Evolutionary conservation across 495 filamentous ascomycete genomes (phyloP), one percentile per base, ranked within the genome.

Genomic region (Xylaria castorea): DNA sequence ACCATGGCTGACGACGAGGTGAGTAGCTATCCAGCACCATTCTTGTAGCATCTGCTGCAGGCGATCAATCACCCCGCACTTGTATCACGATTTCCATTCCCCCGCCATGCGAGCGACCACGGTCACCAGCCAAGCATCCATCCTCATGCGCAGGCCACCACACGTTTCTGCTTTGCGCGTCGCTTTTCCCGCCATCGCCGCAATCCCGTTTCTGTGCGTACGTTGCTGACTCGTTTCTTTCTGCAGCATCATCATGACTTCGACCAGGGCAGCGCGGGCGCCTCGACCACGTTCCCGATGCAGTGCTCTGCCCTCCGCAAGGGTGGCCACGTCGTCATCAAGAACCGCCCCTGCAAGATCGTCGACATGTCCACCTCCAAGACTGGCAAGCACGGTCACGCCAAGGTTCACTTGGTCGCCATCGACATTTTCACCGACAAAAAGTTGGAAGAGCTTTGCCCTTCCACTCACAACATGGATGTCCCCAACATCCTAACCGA

Each of bases 381-480:
- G 94, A 99, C 96, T 74, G 96, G 96, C 84, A 99, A 99, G 93
- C 96, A 99, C 92, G 96, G 96, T 84, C 96, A 99, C 92, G 96
- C 96, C 84, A 99, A 99, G 92, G 96, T 98, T 82, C 94, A 99
- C 88, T 85, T 99, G 73, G 91, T 97, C 79, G 96, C 93, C 81
- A 90, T 95, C 82, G 96, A 99, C 82, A 98, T 99, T 88, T 99
- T 99, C 89, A 99, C 94, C 73, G 89, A 89, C 89, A 98, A 98
- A 93, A 99, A 99, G 90, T 87, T 96, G 72, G 96, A 99, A 89
- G 96, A 99, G 85, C 92, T 99, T 71, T 98, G 92, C 86, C 96
- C 96, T 73, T 98, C 96, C 83, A 99, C 96, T 90, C 96, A 99
- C 91, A 98, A 98, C 90, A 99, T 99, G 96, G 94, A 99, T 81